Percentiles rank a stretch among this genome's conserved stretches.
Conservation (phyloP, 768 basidiomycete species). For the Mrakia blollopis region DNA sequence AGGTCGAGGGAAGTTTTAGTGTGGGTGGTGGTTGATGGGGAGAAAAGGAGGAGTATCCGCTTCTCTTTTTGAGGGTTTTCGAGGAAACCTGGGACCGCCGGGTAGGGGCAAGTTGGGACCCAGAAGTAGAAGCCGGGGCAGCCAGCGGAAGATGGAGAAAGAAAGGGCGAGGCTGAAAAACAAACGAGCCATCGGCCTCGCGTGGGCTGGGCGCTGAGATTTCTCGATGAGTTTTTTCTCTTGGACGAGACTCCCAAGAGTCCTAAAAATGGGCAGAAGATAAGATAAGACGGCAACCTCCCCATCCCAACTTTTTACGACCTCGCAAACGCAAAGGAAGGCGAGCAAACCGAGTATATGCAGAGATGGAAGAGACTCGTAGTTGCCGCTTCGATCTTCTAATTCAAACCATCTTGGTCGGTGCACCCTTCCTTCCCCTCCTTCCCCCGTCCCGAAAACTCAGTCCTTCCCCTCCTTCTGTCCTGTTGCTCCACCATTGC, state of each 20-base stretch:
- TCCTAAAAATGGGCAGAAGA: too few relatives aligned
- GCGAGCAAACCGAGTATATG: not conserved
- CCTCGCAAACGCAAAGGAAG: not conserved
- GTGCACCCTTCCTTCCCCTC: not conserved
- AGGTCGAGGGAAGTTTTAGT: slow-evolving; percentile 2
- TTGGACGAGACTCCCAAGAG: too few relatives aligned
- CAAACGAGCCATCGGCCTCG: too few relatives aligned
- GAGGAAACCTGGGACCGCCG: not conserved
- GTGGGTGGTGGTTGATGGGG: not conserved
- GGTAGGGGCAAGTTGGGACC: not conserved
- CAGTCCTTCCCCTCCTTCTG: not conserved
- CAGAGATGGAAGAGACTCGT: too few relatives aligned
- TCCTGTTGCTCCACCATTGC: too few relatives aligned
- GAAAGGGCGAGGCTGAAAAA: not conserved
- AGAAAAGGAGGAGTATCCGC: not conserved
- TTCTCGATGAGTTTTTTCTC: too few relatives aligned
- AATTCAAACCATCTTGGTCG: too few relatives aligned
- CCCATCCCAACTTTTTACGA: too few relatives aligned
- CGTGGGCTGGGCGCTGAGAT: too few relatives aligned
- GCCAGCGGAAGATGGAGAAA: not conserved
- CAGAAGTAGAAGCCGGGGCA: not conserved
- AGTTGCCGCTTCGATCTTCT: too few relatives aligned
- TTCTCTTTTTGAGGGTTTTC: not conserved
- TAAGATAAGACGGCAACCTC: too few relatives aligned
- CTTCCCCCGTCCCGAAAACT: not conserved